Conservation (phyloP, 2,329 filamentous ascomycete genomes). For the Xylaria sp. region DNA sequence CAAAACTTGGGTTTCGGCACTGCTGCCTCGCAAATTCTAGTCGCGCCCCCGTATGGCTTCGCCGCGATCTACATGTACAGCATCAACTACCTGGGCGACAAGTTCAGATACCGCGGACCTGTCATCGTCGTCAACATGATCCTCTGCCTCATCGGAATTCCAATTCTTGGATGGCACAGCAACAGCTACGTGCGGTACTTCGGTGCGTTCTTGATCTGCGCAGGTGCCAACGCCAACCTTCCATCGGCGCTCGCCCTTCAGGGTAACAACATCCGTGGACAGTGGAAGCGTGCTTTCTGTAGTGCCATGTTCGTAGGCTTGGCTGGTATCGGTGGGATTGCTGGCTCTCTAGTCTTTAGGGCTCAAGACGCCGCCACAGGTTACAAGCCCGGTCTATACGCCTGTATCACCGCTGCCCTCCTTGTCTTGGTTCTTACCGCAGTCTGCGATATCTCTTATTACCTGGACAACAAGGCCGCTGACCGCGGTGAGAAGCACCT, state of each 20-base stretch:
- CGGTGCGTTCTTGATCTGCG: slow-evolving; percentile 78
- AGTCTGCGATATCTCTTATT: slow-evolving; percentile 56
- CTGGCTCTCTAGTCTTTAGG: slow-evolving; percentile 78
- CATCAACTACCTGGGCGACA: slow-evolving; percentile 73
- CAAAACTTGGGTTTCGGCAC: slow-evolving; percentile 72
- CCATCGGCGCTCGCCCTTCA: slow-evolving; percentile 82
- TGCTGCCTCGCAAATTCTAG: slow-evolving; percentile 74
- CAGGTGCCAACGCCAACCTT: slow-evolving; percentile 81
- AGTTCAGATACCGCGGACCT: slow-evolving; percentile 72
- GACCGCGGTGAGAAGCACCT: slow-evolving; percentile 64
- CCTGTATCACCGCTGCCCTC: slow-evolving; percentile 63
- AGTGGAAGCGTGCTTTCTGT: slow-evolving; percentile 88
- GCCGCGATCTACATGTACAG: slow-evolving; percentile 71
- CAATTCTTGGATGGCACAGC: slow-evolving; percentile 76
- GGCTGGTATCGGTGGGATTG: slow-evolving; percentile 82
- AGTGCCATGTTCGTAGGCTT: slow-evolving; percentile 80
- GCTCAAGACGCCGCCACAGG: slow-evolving; percentile 60
- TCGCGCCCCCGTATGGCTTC: slow-evolving; percentile 75
- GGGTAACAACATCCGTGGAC: slow-evolving; percentile 87
- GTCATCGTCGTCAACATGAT: slow-evolving; percentile 74
- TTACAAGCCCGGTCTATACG: slow-evolving; percentile 67
- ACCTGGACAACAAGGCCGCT: slow-evolving; percentile 59
- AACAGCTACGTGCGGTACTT: slow-evolving; percentile 72
- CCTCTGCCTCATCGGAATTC: slow-evolving; percentile 74
- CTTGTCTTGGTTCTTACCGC: slow-evolving; percentile 60